phyloP scores from a whole-genome alignment of 345 rosid genomes.

The Eucalyptus urophylla region DNA sequence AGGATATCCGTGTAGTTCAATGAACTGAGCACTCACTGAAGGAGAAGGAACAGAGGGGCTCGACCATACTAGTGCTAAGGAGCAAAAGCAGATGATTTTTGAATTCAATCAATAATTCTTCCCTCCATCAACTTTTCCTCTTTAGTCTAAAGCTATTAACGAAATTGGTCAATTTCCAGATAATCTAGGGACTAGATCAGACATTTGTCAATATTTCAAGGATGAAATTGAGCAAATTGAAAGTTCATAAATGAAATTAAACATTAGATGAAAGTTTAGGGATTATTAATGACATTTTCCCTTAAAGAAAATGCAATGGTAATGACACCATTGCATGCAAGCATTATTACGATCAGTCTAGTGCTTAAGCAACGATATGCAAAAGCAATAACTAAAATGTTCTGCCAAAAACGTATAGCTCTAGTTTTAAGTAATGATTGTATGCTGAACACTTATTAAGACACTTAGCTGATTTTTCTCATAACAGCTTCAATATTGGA shows the following conservation, averaged over 20 bases:
- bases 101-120: too few relatives aligned
- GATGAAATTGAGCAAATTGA: too few relatives aligned
- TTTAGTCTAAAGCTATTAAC: too few relatives aligned
- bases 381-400: rapidly evolving
- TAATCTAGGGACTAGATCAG: rapidly evolving
- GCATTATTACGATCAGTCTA: neutral
- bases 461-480: neutral
- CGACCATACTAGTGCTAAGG: too few relatives aligned
- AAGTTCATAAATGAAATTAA: rapidly evolving
- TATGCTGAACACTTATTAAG: neutral
- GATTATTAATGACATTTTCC: rapidly evolving
- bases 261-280: rapidly evolving
- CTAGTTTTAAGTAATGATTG: neutral
- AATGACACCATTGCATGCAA: neutral
- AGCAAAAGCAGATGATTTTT: too few relatives aligned
- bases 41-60: too few relatives aligned
- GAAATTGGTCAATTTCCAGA: too few relatives aligned
- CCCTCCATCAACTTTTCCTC: too few relatives aligned
- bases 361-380: neutral
- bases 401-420: neutral
- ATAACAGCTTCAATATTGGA: neutral
- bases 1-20: too few relatives aligned
- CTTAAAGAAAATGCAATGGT: too few relatives aligned
- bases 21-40: too few relatives aligned
- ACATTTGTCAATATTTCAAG: rapidly evolving